A percentile compares a stretch with the other conserved stretches of the same genome.
Evolutionary conservation across 441 rosid genomes (phyloP).

Genomic region (Pelargonium fulgidum): DNA sequence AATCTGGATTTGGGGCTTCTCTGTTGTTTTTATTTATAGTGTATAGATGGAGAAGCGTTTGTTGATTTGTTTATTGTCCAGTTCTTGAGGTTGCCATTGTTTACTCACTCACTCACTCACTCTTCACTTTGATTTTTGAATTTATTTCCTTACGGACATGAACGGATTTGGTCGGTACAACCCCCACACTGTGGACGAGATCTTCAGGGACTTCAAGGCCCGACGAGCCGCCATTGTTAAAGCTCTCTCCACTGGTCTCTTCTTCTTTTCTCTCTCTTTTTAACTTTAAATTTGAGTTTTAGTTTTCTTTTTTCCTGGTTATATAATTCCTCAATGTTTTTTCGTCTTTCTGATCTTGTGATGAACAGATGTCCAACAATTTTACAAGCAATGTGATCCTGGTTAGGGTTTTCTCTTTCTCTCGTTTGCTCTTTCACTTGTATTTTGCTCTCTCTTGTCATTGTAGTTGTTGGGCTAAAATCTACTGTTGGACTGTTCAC

Average conservation of each 20-base stretch:
- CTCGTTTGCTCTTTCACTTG: not conserved
- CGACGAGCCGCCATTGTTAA: slow-evolving; percentile 8
- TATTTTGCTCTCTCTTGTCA: not conserved
- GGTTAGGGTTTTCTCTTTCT: slow-evolving; percentile 2
- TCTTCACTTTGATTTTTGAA: too few relatives aligned
- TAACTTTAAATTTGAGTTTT: not conserved
- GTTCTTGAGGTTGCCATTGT: too few relatives aligned
- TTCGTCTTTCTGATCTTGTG: slow-evolving; percentile 10
- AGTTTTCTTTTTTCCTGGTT: not conserved
- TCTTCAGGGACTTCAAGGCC: slow-evolving; percentile 9
- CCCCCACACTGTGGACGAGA: not conserved
- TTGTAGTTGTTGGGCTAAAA: not conserved
- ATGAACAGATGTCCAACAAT: slow-evolving; percentile 1
- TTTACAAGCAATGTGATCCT: slow-evolving; percentile 7
- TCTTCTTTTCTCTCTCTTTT: not conserved
- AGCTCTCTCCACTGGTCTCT: slow-evolving; percentile 14
- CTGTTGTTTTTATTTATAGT: too few relatives aligned
- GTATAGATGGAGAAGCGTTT: too few relatives aligned
- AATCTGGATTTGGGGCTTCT: too few relatives aligned
- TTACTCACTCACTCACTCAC: too few relatives aligned
- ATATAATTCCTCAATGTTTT: not conserved
- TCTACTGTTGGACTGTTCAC: not conserved
- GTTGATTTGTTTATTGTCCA: too few relatives aligned
- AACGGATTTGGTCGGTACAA: slow-evolving; percentile 16
- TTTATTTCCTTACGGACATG: too few relatives aligned